Conservation (phyloP, 2,329 filamentous ascomycete species). For the Didymosphaeria variabile region DNA sequence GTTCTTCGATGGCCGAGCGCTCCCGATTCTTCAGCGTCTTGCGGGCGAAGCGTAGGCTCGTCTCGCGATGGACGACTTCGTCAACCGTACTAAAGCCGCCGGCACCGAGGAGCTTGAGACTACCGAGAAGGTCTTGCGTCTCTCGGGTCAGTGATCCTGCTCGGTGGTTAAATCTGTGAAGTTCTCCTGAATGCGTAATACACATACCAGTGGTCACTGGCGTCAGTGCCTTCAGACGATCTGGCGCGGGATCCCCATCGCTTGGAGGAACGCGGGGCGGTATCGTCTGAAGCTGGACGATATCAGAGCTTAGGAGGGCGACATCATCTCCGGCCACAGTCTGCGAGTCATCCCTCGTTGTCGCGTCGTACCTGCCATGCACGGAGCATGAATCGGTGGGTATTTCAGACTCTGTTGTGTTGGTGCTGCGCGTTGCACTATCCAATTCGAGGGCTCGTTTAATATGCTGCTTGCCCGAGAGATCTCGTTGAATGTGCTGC, state of each 20-base stretch:
- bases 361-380: slow-evolving; percentile 23
- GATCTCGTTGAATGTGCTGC: slow-evolving; percentile 14
- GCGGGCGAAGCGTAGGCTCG: slow-evolving; percentile 42
- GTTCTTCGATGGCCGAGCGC: slow-evolving; percentile 40
- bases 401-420: not conserved
- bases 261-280: slow-evolving; percentile 9
- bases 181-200: not conserved
- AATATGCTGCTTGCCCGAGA: slow-evolving; percentile 15
- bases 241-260: slow-evolving; percentile 7
- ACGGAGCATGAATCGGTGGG: slow-evolving; percentile 15
- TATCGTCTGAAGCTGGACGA: slow-evolving; percentile 7
- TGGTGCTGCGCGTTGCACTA: not conserved
- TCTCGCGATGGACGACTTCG: slow-evolving; percentile 47
- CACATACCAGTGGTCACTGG: not conserved
- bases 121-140: slow-evolving; percentile 20
- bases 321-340: slow-evolving; percentile 47
- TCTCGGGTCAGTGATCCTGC: not conserved
- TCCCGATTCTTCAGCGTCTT: slow-evolving; percentile 51
- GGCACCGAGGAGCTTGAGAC: slow-evolving; percentile 46
- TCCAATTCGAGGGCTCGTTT: slow-evolving; percentile 8
- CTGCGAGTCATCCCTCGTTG: slow-evolving; percentile 34
- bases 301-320: slow-evolving; percentile 29
- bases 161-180: not conserved
- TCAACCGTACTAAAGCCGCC: slow-evolving; percentile 51
- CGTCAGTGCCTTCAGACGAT: not conserved